These are phyloP conservation scores for Centrapalus pauciflorus DNA, from an alignment of 129 eudicot genomes.

Conservation along the genomic window DNA sequence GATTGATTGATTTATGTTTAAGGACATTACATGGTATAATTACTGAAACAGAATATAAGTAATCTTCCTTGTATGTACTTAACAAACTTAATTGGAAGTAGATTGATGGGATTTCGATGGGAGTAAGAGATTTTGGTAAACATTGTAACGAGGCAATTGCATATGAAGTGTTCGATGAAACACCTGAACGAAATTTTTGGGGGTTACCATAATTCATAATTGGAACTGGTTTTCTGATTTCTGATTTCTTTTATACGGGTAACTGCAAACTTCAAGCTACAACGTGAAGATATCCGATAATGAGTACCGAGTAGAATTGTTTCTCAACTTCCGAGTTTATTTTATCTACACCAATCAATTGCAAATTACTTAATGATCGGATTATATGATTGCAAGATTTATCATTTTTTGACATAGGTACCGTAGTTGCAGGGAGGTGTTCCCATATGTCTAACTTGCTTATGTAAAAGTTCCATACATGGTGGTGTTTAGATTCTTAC, in stretches of 20 bases:
- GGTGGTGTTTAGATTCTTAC: no score
- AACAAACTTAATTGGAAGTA: neutral
- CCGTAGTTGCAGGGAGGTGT: neutral
- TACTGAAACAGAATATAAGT: neutral
- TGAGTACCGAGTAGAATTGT: neutral
- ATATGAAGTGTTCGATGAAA: conserved; percentile 26
- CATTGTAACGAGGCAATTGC: conserved; percentile 1
- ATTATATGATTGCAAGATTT: neutral
- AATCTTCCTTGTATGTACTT: neutral
- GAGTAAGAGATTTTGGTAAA: neutral
- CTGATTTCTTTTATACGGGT: neutral
- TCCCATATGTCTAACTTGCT: neutral
- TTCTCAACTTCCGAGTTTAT: neutral
- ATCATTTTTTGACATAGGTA: neutral
- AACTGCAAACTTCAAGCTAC: neutral
- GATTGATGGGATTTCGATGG: neutral
- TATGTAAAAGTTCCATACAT: no score
- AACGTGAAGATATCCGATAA: neutral
- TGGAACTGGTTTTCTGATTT: neutral
- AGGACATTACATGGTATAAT: conserved; percentile 6
- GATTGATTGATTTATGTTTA: conserved; percentile 1
- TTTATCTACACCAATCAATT: neutral
- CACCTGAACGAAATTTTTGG: conserved; percentile 2
- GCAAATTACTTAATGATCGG: neutral
- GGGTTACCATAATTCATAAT: neutral